Percentiles rank a stretch among this genome's conserved stretches.
These are phyloP conservation scores for Globisporangium abappressorium DNA, from an alignment of 352 stramenopile species.

Conservation along the genomic window DNA sequence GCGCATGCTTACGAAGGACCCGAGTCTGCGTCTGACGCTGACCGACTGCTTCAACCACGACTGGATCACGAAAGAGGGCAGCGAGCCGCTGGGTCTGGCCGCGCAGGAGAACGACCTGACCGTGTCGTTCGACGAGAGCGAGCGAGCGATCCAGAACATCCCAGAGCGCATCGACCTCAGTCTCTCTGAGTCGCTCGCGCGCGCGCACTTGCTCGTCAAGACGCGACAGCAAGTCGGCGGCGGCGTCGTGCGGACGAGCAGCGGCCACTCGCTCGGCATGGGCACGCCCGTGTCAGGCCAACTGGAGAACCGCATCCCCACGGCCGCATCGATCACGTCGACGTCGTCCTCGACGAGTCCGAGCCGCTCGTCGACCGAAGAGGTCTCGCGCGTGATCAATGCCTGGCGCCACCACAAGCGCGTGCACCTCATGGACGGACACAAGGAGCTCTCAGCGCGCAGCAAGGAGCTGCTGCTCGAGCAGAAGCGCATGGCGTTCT, in stretches of 20 bases:
- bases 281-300: conserved; percentile 37
- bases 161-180: conserved; percentile 81
- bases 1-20: conserved; percentile 90
- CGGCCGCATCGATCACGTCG: conserved; percentile 34
- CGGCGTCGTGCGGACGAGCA: conserved; percentile 49
- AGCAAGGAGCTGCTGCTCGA: conserved; percentile 82
- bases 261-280: conserved; percentile 34
- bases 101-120: conserved; percentile 60
- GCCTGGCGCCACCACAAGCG: conserved; percentile 86
- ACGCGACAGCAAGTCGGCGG: conserved; percentile 49
- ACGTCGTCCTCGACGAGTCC: conserved; percentile 38
- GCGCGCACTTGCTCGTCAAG: conserved; percentile 80
- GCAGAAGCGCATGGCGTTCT: conserved; percentile 87
- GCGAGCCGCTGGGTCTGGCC: conserved; percentile 64
- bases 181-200: conserved; percentile 62
- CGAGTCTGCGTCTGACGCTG: conserved; percentile 71
- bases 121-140: conserved; percentile 80
- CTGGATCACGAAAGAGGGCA: conserved; percentile 92
- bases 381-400: conserved; percentile 77
- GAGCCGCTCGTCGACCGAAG: conserved; percentile 58
- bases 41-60: conserved; percentile 88
- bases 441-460: conserved; percentile 79
- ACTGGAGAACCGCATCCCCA: conserved; percentile 48
- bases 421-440: conserved; percentile 83
- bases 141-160: conserved; percentile 85